Evolutionary conservation across 805 yeast species (phyloP), one percentile per base, ranked within the genome.

Genomic region (Yarrowia alimentaria): DNA sequence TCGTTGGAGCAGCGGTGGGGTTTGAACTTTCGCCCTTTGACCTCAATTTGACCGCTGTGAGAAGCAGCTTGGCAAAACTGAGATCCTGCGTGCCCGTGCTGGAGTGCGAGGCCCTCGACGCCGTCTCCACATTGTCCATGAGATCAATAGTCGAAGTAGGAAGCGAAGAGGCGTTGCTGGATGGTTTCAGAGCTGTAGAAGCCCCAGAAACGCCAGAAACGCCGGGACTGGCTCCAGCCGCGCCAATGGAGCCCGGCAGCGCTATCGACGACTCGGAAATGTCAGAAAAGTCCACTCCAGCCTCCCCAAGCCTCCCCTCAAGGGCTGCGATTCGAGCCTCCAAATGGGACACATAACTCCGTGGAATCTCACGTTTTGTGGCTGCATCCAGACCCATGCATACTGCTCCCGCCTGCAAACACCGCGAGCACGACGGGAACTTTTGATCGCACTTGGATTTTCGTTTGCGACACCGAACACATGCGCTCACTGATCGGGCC

Each of bases 361-460:
- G 69, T 0, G 96, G 94, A 1, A 88, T 79, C 57, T 84, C 88
- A 51, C 95, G 71, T 0, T 95, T 95, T 0, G 96, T 86, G 6
- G 89, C 87, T 0, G 95, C 89, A 62, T 90, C 96, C 3, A 85
- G 65, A 0, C 94, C 87, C 4, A 87, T 80, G 66, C 97, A 89
- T 6, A 84, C 85, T 2, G 70, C 83, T 5, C 79, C 77, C 9
- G 85, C 83, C 59, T 79, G 77, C 33, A 64, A 70, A 62, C 90
- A 83, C 26, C 74, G 72, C n/a, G 75, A 63, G 60, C 90, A 83
- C 51, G 75, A 72, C 3, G 90, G 90, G 61, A 81, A 78, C 54
- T 74, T 75, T 53, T 78, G 83, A 55, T 83, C 85, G 64, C 90
- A 83, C 57, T 74, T 75, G 52, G 80, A 74, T 61, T 83, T 83